These are phyloP conservation scores for Eleusine indica DNA, from an alignment of 176 grass and related monocot genomes.

Conservation along the genomic window DNA sequence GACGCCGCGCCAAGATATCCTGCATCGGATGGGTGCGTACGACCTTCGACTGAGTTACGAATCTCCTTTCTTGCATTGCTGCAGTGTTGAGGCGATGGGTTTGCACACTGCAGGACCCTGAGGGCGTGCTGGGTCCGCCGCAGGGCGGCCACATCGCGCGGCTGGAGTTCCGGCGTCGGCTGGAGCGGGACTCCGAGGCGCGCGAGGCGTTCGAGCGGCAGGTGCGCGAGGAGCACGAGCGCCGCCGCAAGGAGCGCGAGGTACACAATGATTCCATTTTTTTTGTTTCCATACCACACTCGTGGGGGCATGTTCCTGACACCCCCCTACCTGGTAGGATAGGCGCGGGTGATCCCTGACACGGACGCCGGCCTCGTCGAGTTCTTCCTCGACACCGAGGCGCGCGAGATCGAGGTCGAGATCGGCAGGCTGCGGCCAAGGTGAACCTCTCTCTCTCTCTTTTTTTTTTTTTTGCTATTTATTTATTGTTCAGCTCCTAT, in stretches of 20 bases:
- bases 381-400: slow-evolving; percentile 94
- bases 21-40: slow-evolving; percentile 60
- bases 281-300: too few relatives aligned
- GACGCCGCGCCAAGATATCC: slow-evolving; percentile 57
- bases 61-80: too few relatives aligned
- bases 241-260: slow-evolving; percentile 66
- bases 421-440: slow-evolving; percentile 65
- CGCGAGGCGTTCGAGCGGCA: slow-evolving; percentile 68
- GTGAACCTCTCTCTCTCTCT: too few relatives aligned
- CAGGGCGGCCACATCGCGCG: slow-evolving; percentile 71
- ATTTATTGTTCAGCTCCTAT: too few relatives aligned
- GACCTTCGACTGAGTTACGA: too few relatives aligned
- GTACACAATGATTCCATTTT: slow-evolving; percentile 14
- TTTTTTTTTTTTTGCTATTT: too few relatives aligned
- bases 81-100: too few relatives aligned
- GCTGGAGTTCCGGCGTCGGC: slow-evolving; percentile 73
- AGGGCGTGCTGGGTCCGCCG: slow-evolving; percentile 73
- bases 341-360: slow-evolving; percentile 74
- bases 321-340: not conserved
- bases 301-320: not conserved
- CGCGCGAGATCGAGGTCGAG: slow-evolving; percentile 88
- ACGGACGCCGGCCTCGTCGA: slow-evolving; percentile 75
- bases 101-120: slow-evolving; percentile 58
- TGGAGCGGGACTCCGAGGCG: slow-evolving; percentile 71
- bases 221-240: slow-evolving; percentile 79